Conservation (phyloP, 352 stramenopile genomes). For the Phytophthora multivora region DNA sequence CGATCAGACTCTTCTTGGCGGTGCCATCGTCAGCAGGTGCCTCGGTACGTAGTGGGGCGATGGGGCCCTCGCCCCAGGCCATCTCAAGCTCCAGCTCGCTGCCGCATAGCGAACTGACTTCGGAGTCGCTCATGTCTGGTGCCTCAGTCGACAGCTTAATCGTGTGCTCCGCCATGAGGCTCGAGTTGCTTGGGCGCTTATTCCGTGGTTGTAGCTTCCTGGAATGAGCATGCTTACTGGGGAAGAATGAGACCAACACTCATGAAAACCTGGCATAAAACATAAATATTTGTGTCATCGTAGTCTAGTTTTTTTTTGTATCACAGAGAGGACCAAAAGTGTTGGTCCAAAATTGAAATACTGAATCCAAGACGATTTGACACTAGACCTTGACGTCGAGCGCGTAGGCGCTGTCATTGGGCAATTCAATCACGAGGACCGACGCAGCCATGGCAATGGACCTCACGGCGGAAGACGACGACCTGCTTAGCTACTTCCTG, state of each 20-base stretch:
- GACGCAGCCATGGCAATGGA: constrained; percentile 51
- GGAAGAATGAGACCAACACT: constrained; percentile 30
- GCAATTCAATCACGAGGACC: constrained; percentile 14
- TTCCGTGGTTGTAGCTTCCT: constrained; percentile 9
- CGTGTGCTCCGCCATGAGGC: constrained; percentile 24
- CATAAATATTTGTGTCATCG: not conserved
- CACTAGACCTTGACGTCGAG: constrained; percentile 21
- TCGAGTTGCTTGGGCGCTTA: not conserved
- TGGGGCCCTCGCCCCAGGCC: constrained; percentile 77
- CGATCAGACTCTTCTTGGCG: constrained; percentile 24
- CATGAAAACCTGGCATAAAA: not conserved
- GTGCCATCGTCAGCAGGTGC: constrained; percentile 5
- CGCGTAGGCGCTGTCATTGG: constrained; percentile 37
- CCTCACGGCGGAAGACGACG: constrained; percentile 84
- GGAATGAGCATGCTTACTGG: constrained; percentile 1
- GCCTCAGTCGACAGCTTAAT: constrained; percentile 22
- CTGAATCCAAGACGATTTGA: constrained; percentile 13
- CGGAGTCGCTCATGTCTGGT: constrained; percentile 60
- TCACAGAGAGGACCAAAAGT: too few species aligned
- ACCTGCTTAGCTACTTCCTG: constrained; percentile 89
- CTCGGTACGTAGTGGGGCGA: constrained; percentile 62
- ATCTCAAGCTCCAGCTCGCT: constrained; percentile 81
- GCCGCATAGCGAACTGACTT: constrained; percentile 72
- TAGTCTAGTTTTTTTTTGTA: too few species aligned
- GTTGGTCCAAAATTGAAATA: not conserved